phyloP scores from a whole-genome alignment of 768 basidiomycete genomes.

The Mycena albidolilacea region DNA sequence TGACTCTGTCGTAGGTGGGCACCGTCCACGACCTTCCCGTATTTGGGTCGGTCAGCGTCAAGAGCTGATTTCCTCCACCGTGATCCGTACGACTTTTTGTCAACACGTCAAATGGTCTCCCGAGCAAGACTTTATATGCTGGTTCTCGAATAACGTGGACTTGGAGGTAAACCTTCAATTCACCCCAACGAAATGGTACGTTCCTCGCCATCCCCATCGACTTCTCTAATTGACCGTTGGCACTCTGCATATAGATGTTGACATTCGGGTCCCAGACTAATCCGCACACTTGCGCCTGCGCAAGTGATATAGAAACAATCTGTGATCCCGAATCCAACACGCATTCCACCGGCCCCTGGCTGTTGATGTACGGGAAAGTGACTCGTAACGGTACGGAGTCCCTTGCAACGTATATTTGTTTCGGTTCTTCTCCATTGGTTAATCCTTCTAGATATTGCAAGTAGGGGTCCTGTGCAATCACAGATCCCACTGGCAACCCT shows the following conservation, averaged over 20 bases:
- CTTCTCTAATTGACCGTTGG: constrained; percentile 43
- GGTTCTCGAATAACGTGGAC: too few relatives aligned
- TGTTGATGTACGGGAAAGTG: constrained; percentile 37
- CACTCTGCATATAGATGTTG: constrained; percentile 46
- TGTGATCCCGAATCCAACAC: constrained; percentile 48
- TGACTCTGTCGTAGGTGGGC: constrained; percentile 19
- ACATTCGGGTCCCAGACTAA: constrained; percentile 41
- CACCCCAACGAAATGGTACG: constrained; percentile 35
- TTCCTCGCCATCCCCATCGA: constrained; percentile 47
- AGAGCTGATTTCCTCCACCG: constrained; percentile 37
- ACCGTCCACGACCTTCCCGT: constrained; percentile 26
- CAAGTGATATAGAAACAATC: constrained; percentile 44
- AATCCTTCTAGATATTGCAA: constrained; percentile 30
- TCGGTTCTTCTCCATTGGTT: constrained; percentile 1
- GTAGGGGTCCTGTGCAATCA: neutral
- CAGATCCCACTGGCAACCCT: too few relatives aligned
- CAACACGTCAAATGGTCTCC: constrained; percentile 48
- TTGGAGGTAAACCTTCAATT: too few relatives aligned
- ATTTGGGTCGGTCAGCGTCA: constrained; percentile 48
- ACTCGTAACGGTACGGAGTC: constrained; percentile 25
- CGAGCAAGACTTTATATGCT: constrained; percentile 33
- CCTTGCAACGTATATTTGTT: constrained; percentile 28
- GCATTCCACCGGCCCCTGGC: constrained; percentile 39
- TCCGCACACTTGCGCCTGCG: constrained; percentile 33
- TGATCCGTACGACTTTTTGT: constrained; percentile 41